These are phyloP conservation scores for Volvariella surrecta DNA, from an alignment of 1,284 basidiomycete genomes.

Conservation along the genomic window DNA sequence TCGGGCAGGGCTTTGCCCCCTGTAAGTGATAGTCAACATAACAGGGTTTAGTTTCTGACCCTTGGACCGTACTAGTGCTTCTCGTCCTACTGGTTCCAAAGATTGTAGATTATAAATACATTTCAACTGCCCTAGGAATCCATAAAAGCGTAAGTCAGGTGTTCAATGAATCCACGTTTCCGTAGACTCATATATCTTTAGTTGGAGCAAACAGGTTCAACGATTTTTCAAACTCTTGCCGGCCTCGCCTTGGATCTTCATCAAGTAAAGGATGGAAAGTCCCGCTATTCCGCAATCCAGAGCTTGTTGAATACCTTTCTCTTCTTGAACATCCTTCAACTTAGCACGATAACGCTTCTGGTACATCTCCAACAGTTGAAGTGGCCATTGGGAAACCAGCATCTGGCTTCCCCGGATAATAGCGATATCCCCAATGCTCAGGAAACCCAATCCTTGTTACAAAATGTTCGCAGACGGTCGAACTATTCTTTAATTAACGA, in stretches of 20 bases:
- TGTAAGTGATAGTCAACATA: slow-evolving; percentile 33
- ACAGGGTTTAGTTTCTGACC: slow-evolving; percentile 2
- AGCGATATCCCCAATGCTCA: too few species aligned
- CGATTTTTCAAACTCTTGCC: slow-evolving; percentile 61
- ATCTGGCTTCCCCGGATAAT: too few species aligned
- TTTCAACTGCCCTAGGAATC: slow-evolving; percentile 71
- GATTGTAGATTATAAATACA: slow-evolving; percentile 62
- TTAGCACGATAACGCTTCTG: slow-evolving; percentile 41
- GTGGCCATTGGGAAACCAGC: too few species aligned
- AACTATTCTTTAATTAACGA: too few species aligned
- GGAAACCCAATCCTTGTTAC: too few species aligned
- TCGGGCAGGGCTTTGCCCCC: slow-evolving; percentile 69
- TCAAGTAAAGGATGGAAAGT: slow-evolving; percentile 19
- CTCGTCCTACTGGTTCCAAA: slow-evolving; percentile 70
- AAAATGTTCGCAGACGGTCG: too few species aligned
- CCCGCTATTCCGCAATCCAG: slow-evolving; percentile 30
- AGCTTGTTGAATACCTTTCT: slow-evolving; percentile 53
- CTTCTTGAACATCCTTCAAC: slow-evolving; percentile 50
- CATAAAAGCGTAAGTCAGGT: slow-evolving; percentile 68
- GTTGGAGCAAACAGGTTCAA: slow-evolving; percentile 69
- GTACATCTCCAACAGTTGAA: slow-evolving; percentile 27
- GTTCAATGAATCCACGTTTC: slow-evolving; percentile 1
- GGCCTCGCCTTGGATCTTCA: slow-evolving; percentile 52
- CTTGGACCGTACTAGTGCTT: slow-evolving; percentile 35
- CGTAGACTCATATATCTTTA: slow-evolving; percentile 17